A percentile compares a stretch with the other conserved stretches of the same genome.
Evolutionary conservation across 2,329 filamentous ascomycete genomes (phyloP).

Genomic region (Arthroderma uncinatum): DNA sequence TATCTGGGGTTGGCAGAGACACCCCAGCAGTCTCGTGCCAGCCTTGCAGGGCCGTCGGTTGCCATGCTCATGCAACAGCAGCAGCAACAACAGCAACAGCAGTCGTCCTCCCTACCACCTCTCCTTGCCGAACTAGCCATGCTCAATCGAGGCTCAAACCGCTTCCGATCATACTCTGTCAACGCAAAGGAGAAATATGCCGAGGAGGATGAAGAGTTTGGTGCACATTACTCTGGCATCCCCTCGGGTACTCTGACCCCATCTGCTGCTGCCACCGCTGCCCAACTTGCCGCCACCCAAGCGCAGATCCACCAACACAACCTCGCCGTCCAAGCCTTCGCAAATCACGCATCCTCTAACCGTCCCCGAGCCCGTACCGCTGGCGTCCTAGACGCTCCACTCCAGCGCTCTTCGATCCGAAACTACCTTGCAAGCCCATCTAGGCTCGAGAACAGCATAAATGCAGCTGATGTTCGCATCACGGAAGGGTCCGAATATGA

Average conservation of each 20-base stretch:
- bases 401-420: conserved; percentile 52
- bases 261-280: conserved; percentile 44
- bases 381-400: conserved; percentile 73
- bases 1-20: conserved; percentile 93
- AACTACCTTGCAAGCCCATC: conserved; percentile 68
- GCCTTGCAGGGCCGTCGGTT: conserved; percentile 52
- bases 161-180: conserved; percentile 94
- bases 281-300: conserved; percentile 50
- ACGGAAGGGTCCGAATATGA: conserved; percentile 68
- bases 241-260: conserved; percentile 52
- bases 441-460: conserved; percentile 64
- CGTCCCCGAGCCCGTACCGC: conserved; percentile 84
- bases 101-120: conserved; percentile 42
- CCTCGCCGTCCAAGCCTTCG: conserved; percentile 82
- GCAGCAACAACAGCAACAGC: conserved; percentile 38
- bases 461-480: conserved; percentile 61
- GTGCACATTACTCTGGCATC: conserved; percentile 46
- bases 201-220: conserved; percentile 70
- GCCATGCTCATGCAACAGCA: conserved; percentile 42
- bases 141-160: conserved; percentile 65
- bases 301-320: conserved; percentile 78
- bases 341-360: conserved; percentile 67
- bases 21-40: conserved; percentile 66
- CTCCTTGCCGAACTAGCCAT: conserved; percentile 66
- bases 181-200: conserved; percentile 98